These are phyloP conservation scores for Fagopyrum tataricum DNA, from an alignment of 148 eudicot species.

Conservation along the genomic window DNA sequence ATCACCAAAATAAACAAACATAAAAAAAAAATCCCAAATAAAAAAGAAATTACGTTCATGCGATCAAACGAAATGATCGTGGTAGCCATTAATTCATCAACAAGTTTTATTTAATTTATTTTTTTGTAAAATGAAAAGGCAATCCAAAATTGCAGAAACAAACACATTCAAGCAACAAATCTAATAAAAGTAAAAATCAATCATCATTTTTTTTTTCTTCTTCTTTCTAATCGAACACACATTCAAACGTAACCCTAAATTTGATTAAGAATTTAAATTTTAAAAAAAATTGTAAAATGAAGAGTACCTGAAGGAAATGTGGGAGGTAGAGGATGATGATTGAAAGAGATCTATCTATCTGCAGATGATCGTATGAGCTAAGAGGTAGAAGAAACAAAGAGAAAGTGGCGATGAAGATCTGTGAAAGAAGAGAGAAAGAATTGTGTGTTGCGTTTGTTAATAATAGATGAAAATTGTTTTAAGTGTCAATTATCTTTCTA, in stretches of 20 bases:
- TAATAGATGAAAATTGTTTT: conserved; percentile 4
- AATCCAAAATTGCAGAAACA: conserved; percentile 1
- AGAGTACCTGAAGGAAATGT: conserved; percentile 6
- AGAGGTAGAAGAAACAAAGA: conserved; percentile 2
- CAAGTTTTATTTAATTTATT: background rate
- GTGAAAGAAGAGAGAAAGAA: conserved; percentile 4
- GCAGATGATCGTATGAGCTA: background rate
- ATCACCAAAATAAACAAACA: background rate
- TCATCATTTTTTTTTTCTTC: background rate
- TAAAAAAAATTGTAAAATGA: background rate
- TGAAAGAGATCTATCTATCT: background rate
- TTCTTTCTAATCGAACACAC: background rate
- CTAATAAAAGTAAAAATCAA: background rate
- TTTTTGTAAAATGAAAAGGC: background rate
- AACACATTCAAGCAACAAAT: background rate
- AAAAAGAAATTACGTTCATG: background rate
- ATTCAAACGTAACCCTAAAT: background rate
- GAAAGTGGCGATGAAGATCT: conserved; percentile 9
- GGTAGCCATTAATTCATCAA: background rate
- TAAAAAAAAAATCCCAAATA: too few relatives aligned
- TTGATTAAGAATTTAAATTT: background rate
- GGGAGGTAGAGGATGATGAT: background rate
- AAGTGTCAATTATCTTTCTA: conserved; percentile 8
- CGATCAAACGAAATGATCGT: background rate
- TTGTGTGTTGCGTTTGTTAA: conserved; percentile 4